Evolutionary conservation across 768 basidiomycete species (phyloP).

Genomic region (Boletus sp.): DNA sequence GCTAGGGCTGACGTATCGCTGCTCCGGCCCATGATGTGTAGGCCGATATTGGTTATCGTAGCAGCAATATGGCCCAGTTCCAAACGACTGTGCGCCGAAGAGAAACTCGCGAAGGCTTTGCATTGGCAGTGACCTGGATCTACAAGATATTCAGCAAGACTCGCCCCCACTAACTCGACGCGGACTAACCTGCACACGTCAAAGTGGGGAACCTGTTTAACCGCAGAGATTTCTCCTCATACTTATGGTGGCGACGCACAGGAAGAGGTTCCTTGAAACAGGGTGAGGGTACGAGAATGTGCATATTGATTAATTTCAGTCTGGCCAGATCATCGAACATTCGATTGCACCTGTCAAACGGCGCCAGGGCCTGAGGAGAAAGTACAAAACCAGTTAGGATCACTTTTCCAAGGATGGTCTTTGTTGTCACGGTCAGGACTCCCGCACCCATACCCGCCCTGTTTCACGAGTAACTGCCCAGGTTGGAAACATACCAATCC

Average conservation of each 20-base stretch:
- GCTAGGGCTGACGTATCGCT: conserved; percentile 24
- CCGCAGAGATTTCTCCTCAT: background rate
- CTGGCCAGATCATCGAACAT: too few species aligned
- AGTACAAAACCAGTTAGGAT: too few species aligned
- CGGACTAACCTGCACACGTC: conserved; percentile 5
- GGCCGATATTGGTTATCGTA: conserved; percentile 19
- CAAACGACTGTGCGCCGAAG: background rate
- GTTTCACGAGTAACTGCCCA: background rate
- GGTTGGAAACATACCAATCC: too few species aligned
- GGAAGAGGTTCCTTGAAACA: background rate
- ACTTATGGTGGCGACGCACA: conserved; percentile 4
- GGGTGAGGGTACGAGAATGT: background rate
- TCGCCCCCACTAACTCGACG: background rate
- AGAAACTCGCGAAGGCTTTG: background rate
- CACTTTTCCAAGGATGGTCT: too few species aligned
- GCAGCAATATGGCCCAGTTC: conserved; percentile 1
- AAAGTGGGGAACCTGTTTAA: background rate
- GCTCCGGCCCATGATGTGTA: conserved; percentile 8
- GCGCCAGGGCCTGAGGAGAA: too few species aligned
- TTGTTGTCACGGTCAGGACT: too few species aligned
- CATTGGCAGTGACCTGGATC: background rate
- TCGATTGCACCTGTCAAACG: too few species aligned
- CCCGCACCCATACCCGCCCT: background rate
- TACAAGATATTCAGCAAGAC: background rate
- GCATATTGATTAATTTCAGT: too few species aligned